Conservation (phyloP, 73 alveolate genomes). For the Tetrahymena thermophila region DNA sequence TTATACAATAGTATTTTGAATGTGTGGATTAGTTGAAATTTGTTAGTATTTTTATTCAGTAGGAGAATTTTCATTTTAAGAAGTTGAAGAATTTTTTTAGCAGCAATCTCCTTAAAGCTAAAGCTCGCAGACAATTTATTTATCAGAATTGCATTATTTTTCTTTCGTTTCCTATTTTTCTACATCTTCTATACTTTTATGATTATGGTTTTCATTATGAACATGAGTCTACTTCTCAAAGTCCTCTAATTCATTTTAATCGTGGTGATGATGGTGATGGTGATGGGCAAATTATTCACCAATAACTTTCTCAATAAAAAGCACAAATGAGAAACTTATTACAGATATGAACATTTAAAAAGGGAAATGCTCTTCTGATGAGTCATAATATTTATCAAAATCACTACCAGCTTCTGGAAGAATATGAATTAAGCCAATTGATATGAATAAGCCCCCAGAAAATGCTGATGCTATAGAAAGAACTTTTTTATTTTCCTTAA, state of each 20-base stretch:
- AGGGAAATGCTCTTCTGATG: not conserved
- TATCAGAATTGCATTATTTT: not conserved
- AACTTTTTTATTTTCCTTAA: not conserved
- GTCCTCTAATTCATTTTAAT: not conserved
- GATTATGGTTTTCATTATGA: not conserved
- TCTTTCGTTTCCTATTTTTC: not conserved
- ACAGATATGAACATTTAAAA: not conserved
- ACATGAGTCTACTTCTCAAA: not conserved
- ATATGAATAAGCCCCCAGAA: not conserved
- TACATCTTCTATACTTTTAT: not conserved
- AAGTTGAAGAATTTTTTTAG: not conserved
- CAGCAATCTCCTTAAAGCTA: not conserved
- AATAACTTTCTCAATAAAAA: not conserved
- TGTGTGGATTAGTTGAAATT: not conserved
- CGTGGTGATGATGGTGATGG: not conserved
- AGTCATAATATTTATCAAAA: not conserved
- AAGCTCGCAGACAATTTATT: not conserved
- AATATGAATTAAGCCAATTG: not conserved
- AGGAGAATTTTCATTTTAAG: not conserved
- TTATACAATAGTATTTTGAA: not conserved
- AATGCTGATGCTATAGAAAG: not conserved
- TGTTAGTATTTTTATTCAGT: not conserved
- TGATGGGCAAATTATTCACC: not conserved
- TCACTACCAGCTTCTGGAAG: not conserved
- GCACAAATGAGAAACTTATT: not conserved